Evolutionary conservation across 768 basidiomycete species (phyloP).

Genomic region (Boletus coccyginus): DNA sequence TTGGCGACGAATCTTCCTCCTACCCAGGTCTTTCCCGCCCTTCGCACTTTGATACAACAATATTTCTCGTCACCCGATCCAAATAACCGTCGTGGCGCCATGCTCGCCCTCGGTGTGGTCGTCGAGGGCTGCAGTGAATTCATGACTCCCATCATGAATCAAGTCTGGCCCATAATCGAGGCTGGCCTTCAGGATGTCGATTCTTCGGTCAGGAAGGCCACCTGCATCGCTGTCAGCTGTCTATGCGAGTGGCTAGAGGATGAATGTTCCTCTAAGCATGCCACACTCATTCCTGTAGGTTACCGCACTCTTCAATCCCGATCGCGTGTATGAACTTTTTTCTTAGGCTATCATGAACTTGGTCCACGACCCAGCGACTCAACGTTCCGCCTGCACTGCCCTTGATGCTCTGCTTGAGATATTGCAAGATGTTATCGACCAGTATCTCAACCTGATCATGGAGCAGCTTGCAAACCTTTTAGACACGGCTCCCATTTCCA

Average conservation of each 20-base stretch:
- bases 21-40: conserved; percentile 91
- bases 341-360: conserved; percentile 83
- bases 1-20: conserved; percentile 92
- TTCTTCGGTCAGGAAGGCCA: conserved; percentile 85
- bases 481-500: conserved; percentile 77
- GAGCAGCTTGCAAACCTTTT: conserved; percentile 85
- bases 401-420: conserved; percentile 97
- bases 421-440: conserved; percentile 83
- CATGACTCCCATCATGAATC: conserved; percentile 88
- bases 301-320: background rate
- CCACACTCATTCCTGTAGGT: conserved; percentile 79
- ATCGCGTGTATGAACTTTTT: background rate
- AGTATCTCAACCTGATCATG: conserved; percentile 94
- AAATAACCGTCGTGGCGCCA: conserved; percentile 80
- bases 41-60: conserved; percentile 76
- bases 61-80: conserved; percentile 85
- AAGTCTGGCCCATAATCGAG: conserved; percentile 95
- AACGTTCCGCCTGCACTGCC: conserved; percentile 92
- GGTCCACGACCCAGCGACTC: conserved; percentile 82
- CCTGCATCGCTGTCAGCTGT: conserved; percentile 95
- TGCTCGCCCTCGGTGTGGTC: conserved; percentile 92
- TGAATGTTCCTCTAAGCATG: conserved; percentile 82
- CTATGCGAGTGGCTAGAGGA: conserved; percentile 97
- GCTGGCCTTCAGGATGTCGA: conserved; percentile 83
- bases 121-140: conserved; percentile 98